Conservation (phyloP, 768 basidiomycete genomes). For the Pisolithus microcarpus region DNA sequence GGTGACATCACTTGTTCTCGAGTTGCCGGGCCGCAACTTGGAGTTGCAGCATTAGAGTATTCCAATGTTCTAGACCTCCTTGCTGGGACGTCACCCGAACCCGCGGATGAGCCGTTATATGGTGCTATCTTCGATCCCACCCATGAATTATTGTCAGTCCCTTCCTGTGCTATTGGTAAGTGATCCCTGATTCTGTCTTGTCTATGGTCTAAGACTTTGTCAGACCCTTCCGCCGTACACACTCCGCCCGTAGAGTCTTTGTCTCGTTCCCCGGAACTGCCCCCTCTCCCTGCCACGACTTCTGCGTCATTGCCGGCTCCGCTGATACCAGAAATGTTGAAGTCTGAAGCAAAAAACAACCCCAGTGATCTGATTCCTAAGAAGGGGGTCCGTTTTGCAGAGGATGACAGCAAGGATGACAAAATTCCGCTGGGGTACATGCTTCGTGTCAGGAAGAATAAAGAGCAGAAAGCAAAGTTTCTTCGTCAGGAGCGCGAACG, state of each 20-base stretch:
- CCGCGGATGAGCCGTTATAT: constrained; percentile 6
- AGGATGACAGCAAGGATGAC: constrained; percentile 58
- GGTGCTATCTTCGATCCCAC: constrained; percentile 11
- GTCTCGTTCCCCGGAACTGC: background rate
- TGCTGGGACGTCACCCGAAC: constrained; percentile 38
- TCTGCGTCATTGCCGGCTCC: constrained; percentile 1
- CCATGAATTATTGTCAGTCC: constrained; percentile 10
- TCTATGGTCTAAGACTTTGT: constrained; percentile 8
- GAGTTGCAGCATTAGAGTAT: constrained; percentile 67
- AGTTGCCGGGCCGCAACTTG: constrained; percentile 44
- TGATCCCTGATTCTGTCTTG: background rate
- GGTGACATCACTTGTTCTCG: constrained; percentile 29
- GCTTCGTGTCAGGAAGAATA: constrained; percentile 64
- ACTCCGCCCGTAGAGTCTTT: background rate
- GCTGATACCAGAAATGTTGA: constrained; percentile 1
- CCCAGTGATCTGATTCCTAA: constrained; percentile 13
- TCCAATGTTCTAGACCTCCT: constrained; percentile 61
- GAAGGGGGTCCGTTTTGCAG: constrained; percentile 60
- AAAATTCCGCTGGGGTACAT: constrained; percentile 61
- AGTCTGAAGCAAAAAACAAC: constrained; percentile 5
- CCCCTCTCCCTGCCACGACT: constrained; percentile 3
- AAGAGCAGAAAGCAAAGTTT: constrained; percentile 65
- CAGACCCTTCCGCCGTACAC: constrained; percentile 17
- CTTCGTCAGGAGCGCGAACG: constrained; percentile 53
- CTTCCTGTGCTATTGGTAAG: constrained; percentile 16